A percentile compares a stretch with the other conserved stretches of the same genome.
phyloP scores from a whole-genome alignment of 1,284 basidiomycete genomes.

The Gastroboletus turbinatus region DNA sequence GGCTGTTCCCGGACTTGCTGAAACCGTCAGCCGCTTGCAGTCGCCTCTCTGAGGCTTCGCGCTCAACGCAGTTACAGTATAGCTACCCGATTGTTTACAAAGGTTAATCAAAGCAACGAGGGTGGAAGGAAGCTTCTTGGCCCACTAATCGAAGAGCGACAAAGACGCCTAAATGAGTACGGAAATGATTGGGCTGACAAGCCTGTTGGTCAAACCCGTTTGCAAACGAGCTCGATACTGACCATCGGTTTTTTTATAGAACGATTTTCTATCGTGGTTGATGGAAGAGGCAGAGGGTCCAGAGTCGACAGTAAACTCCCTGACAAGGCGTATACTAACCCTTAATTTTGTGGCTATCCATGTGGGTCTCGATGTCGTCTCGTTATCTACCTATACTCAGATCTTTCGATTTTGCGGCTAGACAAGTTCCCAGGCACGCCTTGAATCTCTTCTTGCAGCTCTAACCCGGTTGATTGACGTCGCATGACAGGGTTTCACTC shows the following conservation, averaged over 20 bases:
- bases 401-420: neutral
- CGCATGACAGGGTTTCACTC: slow-evolving; percentile 28
- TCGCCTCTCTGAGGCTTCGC: neutral
- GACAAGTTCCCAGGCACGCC: slow-evolving; percentile 19
- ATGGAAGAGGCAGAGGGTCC: neutral
- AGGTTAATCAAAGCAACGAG: neutral
- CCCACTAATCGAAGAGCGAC: slow-evolving; percentile 40
- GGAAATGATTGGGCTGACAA: slow-evolving; percentile 20
- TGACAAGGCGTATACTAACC: slow-evolving; percentile 35
- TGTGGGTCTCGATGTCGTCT: slow-evolving; percentile 3
- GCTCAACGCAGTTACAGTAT: neutral
- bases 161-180: slow-evolving; percentile 29
- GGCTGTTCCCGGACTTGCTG: slow-evolving; percentile 39
- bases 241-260: neutral
- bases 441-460: too few species aligned
- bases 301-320: slow-evolving; percentile 17
- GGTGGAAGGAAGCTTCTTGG: slow-evolving; percentile 28
- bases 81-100: neutral
- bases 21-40: slow-evolving; percentile 34
- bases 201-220: neutral
- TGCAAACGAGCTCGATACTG: neutral
- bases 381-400: neutral
- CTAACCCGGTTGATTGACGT: neutral
- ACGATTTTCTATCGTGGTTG: neutral
- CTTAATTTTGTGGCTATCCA: slow-evolving; percentile 45